Evolutionary conservation across 2,329 filamentous ascomycete genomes (phyloP), one percentile per base, ranked within the genome.

Genomic region (Aschersonia sp.): DNA sequence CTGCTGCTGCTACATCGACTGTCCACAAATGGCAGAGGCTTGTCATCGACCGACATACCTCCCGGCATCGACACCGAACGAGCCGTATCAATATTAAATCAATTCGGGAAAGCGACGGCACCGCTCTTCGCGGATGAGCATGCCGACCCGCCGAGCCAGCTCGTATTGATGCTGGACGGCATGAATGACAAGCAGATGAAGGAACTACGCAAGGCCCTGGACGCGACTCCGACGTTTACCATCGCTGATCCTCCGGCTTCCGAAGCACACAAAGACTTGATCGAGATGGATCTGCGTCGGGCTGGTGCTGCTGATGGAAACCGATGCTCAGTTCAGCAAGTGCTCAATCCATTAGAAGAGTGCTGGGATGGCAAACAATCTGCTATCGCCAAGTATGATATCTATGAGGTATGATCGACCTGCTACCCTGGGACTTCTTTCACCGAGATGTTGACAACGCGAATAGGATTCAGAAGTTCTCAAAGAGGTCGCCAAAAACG

Each of bases 161-260:
- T 84, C 40, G 62, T 84, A 30, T 63, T 83, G 46, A 61, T 78
- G 54, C 65, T 83, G 45, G 72, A 81, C 57, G 76, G 79, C 56
- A 66, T 74, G 62, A 71, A 67, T 14, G 54, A 65, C 12, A 57
- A 67, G 41, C 69, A 73, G 44, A 65, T 69, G 46, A 65, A 69
- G 48, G 62, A 67, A n/a, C 64, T 69, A 6, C 62, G 71, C 45
- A 59, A 62, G 31, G 54, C 56, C 10, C 55, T 66, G 29, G 59
- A 65, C 30, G 54, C 53, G 32, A 52, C 56, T 46, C 69, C 70
- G 9, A 64, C 72, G 1, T 81, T 81, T 50, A 67, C 65, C 6
- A 70, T 73, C 49, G 58, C 61, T 35, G 70, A 70, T 44, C 64
- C 67, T 22, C 73, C 69, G 30, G 70, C 67, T 4, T 53, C 62